Evolutionary conservation across 108 stramenopile genomes (phyloP), one percentile per base, ranked within the genome.

Genomic region (Stephanodiscus triporus): DNA sequence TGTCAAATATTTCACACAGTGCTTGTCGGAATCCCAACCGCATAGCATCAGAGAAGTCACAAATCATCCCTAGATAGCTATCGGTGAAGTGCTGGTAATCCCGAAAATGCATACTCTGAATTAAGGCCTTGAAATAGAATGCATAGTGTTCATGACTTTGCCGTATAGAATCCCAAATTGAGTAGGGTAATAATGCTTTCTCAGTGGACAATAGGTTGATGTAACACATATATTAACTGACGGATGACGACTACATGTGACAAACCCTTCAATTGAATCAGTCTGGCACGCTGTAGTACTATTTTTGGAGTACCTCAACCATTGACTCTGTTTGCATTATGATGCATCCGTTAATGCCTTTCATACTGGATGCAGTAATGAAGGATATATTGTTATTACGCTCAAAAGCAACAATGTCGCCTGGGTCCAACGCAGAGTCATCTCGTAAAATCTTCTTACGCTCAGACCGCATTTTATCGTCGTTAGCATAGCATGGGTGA

Each of bases 41-140:
- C 36, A 37, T 36, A 9, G 60, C 60, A 27, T 62, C 60, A 34
- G 60, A 62, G 36, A 62, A 62, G 36, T 62, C 60, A 62, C 60
- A 62, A 13, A 62, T 19, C 30, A 34, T 62, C 10, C 60, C 60
- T 14, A 34, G 24, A n/a, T 34, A 62, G 1, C 7, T 29, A 9
- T 19, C 34, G 4, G 4, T 36, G 19, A 62, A 62, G 2, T 62
- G 32, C 19, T 34, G 7, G 36, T 36, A 62, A 36, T 29, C 34
- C 1, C 1, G 9, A 10, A 62, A 62, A 3, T 27, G 2, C n/a
- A 34, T 9, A 3, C 9, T 19, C 9, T 6, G 2, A 10, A 62
- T n/a, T 9, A 62, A 37, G 3, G 60, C 37, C 2, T 37, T 9
- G 7, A 62, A 62, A 9, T 62, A 62, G 9, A 19, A 19, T 2